phyloP scores from a whole-genome alignment of 225 moss, liverwort and hornwort species.

The Antitrichia curtipendula region DNA sequence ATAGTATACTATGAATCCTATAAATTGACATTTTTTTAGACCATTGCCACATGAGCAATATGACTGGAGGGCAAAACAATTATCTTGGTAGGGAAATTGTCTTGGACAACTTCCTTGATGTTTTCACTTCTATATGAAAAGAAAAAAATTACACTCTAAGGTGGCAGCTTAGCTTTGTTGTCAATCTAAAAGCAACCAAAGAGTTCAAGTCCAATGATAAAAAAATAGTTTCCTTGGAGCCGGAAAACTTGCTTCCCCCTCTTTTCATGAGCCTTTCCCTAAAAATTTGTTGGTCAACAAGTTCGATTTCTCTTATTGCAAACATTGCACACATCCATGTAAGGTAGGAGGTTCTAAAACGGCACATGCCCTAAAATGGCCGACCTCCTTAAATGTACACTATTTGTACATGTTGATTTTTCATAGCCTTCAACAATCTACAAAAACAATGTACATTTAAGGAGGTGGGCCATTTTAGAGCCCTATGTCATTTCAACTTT shows the following conservation, averaged over 20 bases:
- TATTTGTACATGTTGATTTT: too few relatives aligned
- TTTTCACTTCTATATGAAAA: background rate
- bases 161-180: background rate
- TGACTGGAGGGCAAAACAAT: background rate
- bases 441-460: too few relatives aligned
- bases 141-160: background rate
- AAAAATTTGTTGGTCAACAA: background rate
- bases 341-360: too few relatives aligned
- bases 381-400: too few relatives aligned
- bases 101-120: background rate
- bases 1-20: background rate
- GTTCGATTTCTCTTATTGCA: fast-evolving
- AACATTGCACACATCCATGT: background rate
- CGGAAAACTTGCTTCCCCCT: fast-evolving
- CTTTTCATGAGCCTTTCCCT: background rate
- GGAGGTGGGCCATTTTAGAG: too few relatives aligned
- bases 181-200: background rate
- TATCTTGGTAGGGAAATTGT: fast-evolving
- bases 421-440: too few relatives aligned
- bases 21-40: background rate
- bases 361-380: too few relatives aligned
- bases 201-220: background rate
- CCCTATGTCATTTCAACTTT: too few relatives aligned
- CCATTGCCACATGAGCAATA: background rate
- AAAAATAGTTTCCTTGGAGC: fast-evolving